A percentile compares a stretch with the other conserved stretches of the same genome.
Evolutionary conservation across 2,329 filamentous ascomycete genomes (phyloP).

Genomic region (Zasmidium cellare): DNA sequence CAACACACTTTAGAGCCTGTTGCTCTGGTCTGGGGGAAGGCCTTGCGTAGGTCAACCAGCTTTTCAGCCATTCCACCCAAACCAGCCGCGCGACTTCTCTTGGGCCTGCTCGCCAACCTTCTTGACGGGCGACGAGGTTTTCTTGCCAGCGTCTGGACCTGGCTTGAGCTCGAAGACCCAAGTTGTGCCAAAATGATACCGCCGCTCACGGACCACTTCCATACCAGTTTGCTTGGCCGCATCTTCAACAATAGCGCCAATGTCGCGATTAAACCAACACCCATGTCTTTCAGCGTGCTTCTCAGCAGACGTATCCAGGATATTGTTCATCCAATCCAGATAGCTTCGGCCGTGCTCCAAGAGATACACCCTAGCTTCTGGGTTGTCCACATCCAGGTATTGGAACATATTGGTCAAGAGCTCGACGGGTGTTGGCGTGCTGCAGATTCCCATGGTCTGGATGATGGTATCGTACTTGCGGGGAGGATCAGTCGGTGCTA

Average conservation of each 20-base stretch:
- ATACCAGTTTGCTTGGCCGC: slow-evolving; percentile 49
- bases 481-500: slow-evolving; percentile 34
- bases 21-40: too few relatives aligned
- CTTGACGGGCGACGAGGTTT: neutral
- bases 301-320: slow-evolving; percentile 48
- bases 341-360: slow-evolving; percentile 53
- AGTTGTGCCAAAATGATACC: slow-evolving; percentile 51
- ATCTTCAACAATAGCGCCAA: slow-evolving; percentile 49
- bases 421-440: slow-evolving; percentile 45
- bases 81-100: slow-evolving; percentile 7
- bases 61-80: slow-evolving; percentile 15
- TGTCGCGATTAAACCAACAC: slow-evolving; percentile 56
- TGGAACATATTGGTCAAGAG: slow-evolving; percentile 46
- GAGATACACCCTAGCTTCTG: slow-evolving; percentile 47
- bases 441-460: slow-evolving; percentile 55
- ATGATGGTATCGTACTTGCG: slow-evolving; percentile 51
- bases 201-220: slow-evolving; percentile 46
- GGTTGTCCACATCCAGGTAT: slow-evolving; percentile 41
- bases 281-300: slow-evolving; percentile 51
- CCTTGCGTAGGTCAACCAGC: neutral
- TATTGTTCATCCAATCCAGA: slow-evolving; percentile 48
- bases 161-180: slow-evolving; percentile 52
- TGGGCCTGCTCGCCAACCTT: neutral
- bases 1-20: too few relatives aligned
- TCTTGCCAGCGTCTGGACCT: neutral